Evolutionary conservation across 2,329 filamentous ascomycete genomes (phyloP), one percentile per base, ranked within the genome.

Genomic region (Dryadomyces quercivorus): DNA sequence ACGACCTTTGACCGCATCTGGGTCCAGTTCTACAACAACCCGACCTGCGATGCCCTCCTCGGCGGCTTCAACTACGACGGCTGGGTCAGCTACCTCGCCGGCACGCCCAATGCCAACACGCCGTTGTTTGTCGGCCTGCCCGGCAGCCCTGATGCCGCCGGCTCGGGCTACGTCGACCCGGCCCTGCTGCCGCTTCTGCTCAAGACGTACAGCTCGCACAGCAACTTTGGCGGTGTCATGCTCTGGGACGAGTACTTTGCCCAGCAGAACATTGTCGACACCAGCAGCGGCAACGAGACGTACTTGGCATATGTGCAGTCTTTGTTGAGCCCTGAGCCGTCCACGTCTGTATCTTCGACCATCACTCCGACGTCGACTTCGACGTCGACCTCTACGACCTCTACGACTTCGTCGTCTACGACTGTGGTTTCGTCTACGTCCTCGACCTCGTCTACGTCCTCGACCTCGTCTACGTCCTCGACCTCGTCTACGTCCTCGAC

Each of bases 21-120:
- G 59, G 63, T 74, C 18, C 72, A 75, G 60, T 75, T 74, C 62
- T 75, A 75, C 65, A 75, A 75, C 63, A 75, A 75, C 61, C 63
- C 65, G 0, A 62, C 59, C 31, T 74, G 72, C 58, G 66, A 67
- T 21, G 68, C 67, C 18, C 52, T 62, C 38, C 59, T 53, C 13
- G 63, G 61, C 46, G 61, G 62, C 45, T 69, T 69, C 63, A 72
- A 72, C 65, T 71, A 67, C 42, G 59, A 66, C 36, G 50, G 55
- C 1, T 72, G 70, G 69, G 63, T 65, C n/a, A 12, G 26, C 2
- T 65, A 64, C 56, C 64, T 71, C 7, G 56, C 59, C 22, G 46
- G 18, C 10, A 67, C 65, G 3, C 62, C 63, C 34, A 72, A 68
- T 56, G 58, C 60, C 47, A 50, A 65, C 42, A 69, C 70, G 34